A percentile compares a stretch with the other conserved stretches of the same genome.
Conservation (phyloP, 2,329 filamentous ascomycete species). For the Pezicula carpinea region DNA sequence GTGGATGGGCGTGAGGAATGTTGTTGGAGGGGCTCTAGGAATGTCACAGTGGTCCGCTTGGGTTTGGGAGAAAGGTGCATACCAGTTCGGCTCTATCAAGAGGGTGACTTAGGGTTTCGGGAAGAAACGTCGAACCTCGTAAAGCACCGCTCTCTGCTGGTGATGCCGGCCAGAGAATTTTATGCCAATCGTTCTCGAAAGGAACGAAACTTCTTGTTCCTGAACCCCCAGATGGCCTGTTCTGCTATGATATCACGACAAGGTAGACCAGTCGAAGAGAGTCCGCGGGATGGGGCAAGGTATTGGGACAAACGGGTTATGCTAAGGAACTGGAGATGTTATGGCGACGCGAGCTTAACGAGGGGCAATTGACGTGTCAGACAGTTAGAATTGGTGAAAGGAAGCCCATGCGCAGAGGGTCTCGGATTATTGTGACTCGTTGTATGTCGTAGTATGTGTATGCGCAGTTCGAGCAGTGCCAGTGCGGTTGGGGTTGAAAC, state of each 20-base stretch:
- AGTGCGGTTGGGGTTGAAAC: constrained; percentile 1
- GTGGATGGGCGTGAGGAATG: constrained; percentile 17
- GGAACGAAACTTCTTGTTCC: not conserved
- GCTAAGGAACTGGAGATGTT: constrained; percentile 6
- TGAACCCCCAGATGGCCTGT: not conserved
- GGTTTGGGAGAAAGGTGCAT: constrained; percentile 18
- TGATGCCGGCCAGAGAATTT: constrained; percentile 14
- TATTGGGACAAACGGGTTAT: constrained; percentile 6
- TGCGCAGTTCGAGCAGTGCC: not conserved
- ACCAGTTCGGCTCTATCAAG: constrained; percentile 17
- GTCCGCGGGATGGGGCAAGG: constrained; percentile 3
- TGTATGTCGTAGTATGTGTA: not conserved
- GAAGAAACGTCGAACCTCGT: constrained; percentile 14
- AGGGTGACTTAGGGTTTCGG: constrained; percentile 16
- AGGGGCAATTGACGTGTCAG: constrained; percentile 19
- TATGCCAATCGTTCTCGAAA: constrained; percentile 12
- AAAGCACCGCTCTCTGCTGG: constrained; percentile 14
- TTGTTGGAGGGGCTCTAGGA: constrained; percentile 17
- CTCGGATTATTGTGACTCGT: constrained; percentile 17
- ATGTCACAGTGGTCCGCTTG: constrained; percentile 12
- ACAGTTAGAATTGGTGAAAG: constrained; percentile 13
- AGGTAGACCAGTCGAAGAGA: constrained; percentile 6
- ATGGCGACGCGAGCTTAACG: constrained; percentile 11
- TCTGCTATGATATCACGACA: constrained; percentile 4
- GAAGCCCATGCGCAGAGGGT: constrained; percentile 20